These are phyloP conservation scores for Hypoxylon rickii DNA, from an alignment of 495 filamentous ascomycete genomes.

Conservation along the genomic window DNA sequence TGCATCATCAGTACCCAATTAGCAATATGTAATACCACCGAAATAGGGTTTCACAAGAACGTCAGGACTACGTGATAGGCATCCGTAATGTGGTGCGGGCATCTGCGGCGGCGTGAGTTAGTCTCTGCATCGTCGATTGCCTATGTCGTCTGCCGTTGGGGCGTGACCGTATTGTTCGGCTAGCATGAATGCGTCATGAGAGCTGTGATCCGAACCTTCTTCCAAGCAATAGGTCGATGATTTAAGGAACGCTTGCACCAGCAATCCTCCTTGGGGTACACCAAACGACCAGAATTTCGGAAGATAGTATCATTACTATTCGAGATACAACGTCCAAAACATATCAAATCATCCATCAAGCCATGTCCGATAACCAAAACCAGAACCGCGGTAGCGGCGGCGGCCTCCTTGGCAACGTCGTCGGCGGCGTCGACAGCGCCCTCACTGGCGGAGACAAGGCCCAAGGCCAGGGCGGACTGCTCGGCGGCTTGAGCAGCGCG, in stretches of 20 bases:
- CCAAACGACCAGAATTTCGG: no score
- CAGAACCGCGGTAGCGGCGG: constrained; percentile 13
- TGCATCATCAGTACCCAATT: no score
- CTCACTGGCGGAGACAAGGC: constrained; percentile 47
- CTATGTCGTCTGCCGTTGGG: no score
- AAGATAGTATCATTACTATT: neutral
- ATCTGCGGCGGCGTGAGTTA: no score
- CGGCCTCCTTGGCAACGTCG: constrained; percentile 44
- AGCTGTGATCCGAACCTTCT: neutral
- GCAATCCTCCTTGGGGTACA: no score
- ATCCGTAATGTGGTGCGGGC: no score
- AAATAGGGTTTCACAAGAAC: neutral
- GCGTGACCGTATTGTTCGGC: neutral
- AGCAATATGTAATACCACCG: neutral
- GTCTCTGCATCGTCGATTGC: no score
- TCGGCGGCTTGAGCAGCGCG: constrained; percentile 41
- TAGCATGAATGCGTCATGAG: neutral
- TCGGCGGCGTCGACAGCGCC: constrained; percentile 44
- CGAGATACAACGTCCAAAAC: neutral
- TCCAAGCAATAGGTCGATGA: neutral
- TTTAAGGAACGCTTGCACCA: no score
- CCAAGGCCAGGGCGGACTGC: constrained; percentile 46
- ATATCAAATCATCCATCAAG: constrained; percentile 14
- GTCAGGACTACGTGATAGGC: neutral
- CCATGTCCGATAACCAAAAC: neutral